Percentiles rank a stretch among this genome's conserved stretches.
Conservation (phyloP, 176 grass and related monocot species). For the Elymus sibiricus region DNA sequence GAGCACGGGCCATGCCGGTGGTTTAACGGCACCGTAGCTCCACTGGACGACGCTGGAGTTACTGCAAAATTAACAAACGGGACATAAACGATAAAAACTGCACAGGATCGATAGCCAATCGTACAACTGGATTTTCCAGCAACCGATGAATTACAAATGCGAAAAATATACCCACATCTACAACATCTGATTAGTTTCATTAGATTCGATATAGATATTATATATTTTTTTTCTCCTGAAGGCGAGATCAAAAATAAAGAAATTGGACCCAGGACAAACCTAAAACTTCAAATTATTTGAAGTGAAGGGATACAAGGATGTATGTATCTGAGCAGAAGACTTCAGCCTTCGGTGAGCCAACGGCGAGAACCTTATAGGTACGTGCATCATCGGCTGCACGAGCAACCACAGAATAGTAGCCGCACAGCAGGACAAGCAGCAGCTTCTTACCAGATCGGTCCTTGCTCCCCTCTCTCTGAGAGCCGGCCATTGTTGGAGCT, state of each 20-base stretch:
- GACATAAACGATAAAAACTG: neutral
- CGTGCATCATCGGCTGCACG: neutral
- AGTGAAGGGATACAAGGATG: neutral
- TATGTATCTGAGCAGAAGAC: conserved; percentile 21
- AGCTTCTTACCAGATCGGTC: neutral
- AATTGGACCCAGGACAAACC: too few relatives aligned
- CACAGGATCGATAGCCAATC: neutral
- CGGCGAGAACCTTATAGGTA: neutral
- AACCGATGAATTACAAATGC: too few relatives aligned
- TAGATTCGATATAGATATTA: too few relatives aligned
- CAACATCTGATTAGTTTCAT: too few relatives aligned
- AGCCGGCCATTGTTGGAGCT: neutral
- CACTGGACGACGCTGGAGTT: neutral
- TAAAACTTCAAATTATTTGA: too few relatives aligned
- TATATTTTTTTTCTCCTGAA: too few relatives aligned
- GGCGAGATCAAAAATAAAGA: too few relatives aligned
- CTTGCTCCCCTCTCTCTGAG: neutral
- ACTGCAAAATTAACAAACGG: neutral
- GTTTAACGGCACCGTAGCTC: conserved; percentile 27
- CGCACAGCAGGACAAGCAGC: conserved; percentile 27
- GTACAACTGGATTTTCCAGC: too few relatives aligned
- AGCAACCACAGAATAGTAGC: conserved; percentile 2
- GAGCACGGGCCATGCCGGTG: conserved; percentile 72
- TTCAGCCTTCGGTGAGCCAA: neutral
- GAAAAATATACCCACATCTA: too few relatives aligned